Percentiles rank a stretch among this genome's conserved stretches.
These are phyloP conservation scores for Diplodia mutila DNA, from an alignment of 2,329 filamentous ascomycete genomes.

Conservation along the genomic window DNA sequence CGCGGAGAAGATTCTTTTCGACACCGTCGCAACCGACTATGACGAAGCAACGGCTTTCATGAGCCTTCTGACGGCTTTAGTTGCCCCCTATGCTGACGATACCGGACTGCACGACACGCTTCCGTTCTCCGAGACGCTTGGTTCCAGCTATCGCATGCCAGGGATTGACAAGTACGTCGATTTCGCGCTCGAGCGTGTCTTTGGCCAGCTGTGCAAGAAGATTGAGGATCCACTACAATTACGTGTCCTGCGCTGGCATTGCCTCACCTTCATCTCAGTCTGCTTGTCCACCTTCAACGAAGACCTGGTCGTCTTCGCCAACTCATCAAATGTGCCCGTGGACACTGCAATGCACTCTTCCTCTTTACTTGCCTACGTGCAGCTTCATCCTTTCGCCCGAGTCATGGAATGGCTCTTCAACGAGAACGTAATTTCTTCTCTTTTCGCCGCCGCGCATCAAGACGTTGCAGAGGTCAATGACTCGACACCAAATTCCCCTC, in stretches of 20 bases:
- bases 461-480: slow-evolving; percentile 72
- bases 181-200: slow-evolving; percentile 80
- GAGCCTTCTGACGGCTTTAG: slow-evolving; percentile 71
- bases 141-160: slow-evolving; percentile 74
- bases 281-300: slow-evolving; percentile 92
- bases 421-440: slow-evolving; percentile 76
- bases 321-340: slow-evolving; percentile 73
- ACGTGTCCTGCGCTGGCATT: slow-evolving; percentile 74
- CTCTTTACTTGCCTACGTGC: slow-evolving; percentile 77
- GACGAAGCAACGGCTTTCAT: slow-evolving; percentile 59
- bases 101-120: slow-evolving; percentile 71
- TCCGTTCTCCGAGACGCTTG: slow-evolving; percentile 85
- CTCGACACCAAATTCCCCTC: slow-evolving; percentile 74
- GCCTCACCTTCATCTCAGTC: slow-evolving; percentile 78
- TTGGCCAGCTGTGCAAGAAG: slow-evolving; percentile 49
- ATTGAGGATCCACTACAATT: slow-evolving; percentile 63
- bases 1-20: slow-evolving; percentile 17
- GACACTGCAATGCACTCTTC: slow-evolving; percentile 75
- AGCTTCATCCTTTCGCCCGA: slow-evolving; percentile 87
- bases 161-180: slow-evolving; percentile 94
- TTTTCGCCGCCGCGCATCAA: slow-evolving; percentile 81
- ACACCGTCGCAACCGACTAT: slow-evolving; percentile 17
- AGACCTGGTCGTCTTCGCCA: slow-evolving; percentile 83
- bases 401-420: slow-evolving; percentile 99
- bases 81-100: slow-evolving; percentile 66